These are phyloP conservation scores for Aphanomyces stellatus DNA, from an alignment of 352 stramenopile species.

Conservation along the genomic window DNA sequence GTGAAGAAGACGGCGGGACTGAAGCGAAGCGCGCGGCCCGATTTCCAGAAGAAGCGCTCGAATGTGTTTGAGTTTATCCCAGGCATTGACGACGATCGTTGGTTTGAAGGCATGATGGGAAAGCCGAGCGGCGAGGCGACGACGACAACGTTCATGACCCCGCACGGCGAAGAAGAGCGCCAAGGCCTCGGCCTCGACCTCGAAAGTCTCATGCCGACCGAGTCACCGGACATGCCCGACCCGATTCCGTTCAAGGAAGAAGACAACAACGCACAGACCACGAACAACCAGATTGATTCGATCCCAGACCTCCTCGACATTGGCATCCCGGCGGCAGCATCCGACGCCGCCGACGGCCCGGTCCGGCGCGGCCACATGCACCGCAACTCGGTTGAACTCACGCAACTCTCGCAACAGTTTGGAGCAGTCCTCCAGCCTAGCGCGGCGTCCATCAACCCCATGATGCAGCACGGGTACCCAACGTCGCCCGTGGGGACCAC, in stretches of 20 bases:
- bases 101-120: slow-evolving; percentile 2
- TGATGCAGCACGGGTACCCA: not conserved
- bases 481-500: not conserved
- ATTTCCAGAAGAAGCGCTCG: not conserved
- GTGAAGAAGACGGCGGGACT: not conserved
- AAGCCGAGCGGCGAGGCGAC: not conserved
- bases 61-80: not conserved
- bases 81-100: not conserved
- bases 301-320: slow-evolving; percentile 17
- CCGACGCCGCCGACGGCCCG: not conserved
- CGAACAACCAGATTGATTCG: slow-evolving; percentile 9
- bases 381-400: slow-evolving; percentile 14
- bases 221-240: not conserved
- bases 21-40: not conserved
- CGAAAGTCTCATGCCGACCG: slow-evolving; percentile 3
- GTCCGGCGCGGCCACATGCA: not conserved
- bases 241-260: slow-evolving; percentile 10
- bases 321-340: not conserved
- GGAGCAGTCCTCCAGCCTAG: not conserved
- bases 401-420: slow-evolving; percentile 13
- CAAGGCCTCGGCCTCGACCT: slow-evolving; percentile 12
- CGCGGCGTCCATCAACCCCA: not conserved
- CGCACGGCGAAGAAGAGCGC: not conserved
- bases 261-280: not conserved
- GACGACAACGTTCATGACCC: slow-evolving; percentile 13